Conservation (phyloP, 257 asterid species). For the Fraxinus quadrangulata region DNA sequence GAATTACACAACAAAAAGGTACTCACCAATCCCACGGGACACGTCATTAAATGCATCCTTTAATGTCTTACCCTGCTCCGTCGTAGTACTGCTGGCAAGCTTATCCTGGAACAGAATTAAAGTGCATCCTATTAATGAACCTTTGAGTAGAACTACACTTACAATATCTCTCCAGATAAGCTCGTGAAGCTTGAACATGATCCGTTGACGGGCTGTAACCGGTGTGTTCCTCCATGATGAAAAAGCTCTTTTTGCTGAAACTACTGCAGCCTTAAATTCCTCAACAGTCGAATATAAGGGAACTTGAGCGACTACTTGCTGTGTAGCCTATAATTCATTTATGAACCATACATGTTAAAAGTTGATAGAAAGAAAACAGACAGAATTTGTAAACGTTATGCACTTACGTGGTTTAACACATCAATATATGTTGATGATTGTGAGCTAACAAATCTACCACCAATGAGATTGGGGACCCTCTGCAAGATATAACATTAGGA, state of each 20-base stretch:
- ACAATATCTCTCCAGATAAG: conserved; percentile 80
- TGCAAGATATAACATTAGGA: conserved; percentile 38
- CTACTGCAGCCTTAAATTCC: conserved; percentile 82
- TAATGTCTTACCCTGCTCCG: conserved; percentile 78
- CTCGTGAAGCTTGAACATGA: conserved; percentile 87
- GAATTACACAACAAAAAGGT: conserved; percentile 20
- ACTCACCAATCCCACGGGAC: conserved; percentile 79
- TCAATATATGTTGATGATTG: conserved; percentile 58
- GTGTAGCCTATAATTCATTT: conserved; percentile 67
- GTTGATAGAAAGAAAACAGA: conserved; percentile 15
- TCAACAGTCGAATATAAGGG: conserved; percentile 63
- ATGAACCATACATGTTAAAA: conserved; percentile 23
- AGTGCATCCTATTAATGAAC: conserved; percentile 20
- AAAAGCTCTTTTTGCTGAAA: conserved; percentile 81
- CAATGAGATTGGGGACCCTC: conserved; percentile 84
- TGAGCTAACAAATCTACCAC: conserved; percentile 80
- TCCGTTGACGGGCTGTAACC: conserved; percentile 68
- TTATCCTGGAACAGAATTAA: conserved; percentile 57
- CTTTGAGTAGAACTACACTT: conserved; percentile 28
- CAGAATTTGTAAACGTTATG: conserved; percentile 10
- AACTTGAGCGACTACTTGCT: conserved; percentile 80
- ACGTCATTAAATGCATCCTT: conserved; percentile 82
- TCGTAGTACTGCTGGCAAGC: conserved; percentile 60
- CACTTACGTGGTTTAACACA: conserved; percentile 79
- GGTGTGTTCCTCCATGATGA: conserved; percentile 73